Percentiles rank a stretch among this genome's conserved stretches.
phyloP scores from a whole-genome alignment of 2,329 filamentous ascomycete genomes.

The Didymellaceae sp. region DNA sequence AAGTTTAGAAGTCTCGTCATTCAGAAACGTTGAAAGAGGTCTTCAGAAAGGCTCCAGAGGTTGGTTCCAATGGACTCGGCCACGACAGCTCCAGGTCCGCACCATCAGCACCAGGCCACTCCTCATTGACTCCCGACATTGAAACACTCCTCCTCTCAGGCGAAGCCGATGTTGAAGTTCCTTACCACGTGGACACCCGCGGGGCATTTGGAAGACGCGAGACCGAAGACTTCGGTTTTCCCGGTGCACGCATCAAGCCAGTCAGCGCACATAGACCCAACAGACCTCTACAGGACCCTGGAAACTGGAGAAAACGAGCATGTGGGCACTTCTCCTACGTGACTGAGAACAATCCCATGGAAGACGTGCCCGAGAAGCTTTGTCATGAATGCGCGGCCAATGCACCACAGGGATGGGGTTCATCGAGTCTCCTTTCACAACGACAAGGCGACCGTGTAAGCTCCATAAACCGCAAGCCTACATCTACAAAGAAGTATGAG shows the following conservation, averaged over 20 bases:
- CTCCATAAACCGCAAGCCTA: slow-evolving; percentile 22
- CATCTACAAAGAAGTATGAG: slow-evolving; percentile 30
- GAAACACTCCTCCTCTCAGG: background rate
- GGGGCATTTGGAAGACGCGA: slow-evolving; percentile 40
- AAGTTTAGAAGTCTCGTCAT: background rate
- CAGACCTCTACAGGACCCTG: slow-evolving; percentile 28
- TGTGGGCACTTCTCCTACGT: slow-evolving; percentile 40
- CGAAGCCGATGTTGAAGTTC: slow-evolving; percentile 28
- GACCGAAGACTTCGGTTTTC: slow-evolving; percentile 44
- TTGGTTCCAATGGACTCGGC: slow-evolving; percentile 25
- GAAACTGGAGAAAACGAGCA: slow-evolving; percentile 35
- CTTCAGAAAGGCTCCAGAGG: slow-evolving; percentile 7
- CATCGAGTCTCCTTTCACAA: background rate
- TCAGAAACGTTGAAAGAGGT: background rate
- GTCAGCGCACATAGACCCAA: slow-evolving; percentile 16
- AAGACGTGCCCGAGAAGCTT: slow-evolving; percentile 21
- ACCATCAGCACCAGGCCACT: slow-evolving; percentile 12
- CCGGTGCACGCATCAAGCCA: slow-evolving; percentile 39
- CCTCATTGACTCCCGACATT: background rate
- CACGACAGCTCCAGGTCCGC: slow-evolving; percentile 33
- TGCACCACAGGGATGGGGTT: slow-evolving; percentile 7
- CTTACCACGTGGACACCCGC: slow-evolving; percentile 37
- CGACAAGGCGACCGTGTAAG: too few relatives aligned
- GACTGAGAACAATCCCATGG: slow-evolving; percentile 18
- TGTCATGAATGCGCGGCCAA: slow-evolving; percentile 34